phyloP scores from a whole-genome alignment of 2,329 filamentous ascomycete genomes.

The Polytolypa hystricis region DNA sequence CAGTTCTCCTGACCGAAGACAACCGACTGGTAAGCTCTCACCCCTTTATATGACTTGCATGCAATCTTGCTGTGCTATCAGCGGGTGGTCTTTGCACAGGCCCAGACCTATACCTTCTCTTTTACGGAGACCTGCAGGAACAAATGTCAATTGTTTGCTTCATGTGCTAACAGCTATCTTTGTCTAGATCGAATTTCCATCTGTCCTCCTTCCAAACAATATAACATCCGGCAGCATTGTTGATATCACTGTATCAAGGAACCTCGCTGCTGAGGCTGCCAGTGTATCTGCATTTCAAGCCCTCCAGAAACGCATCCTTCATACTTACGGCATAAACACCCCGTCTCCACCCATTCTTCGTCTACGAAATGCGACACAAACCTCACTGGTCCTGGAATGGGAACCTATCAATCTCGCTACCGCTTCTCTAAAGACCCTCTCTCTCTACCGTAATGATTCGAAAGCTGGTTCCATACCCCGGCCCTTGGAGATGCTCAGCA shows the following conservation, averaged over 20 bases:
- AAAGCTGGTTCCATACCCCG: conserved; percentile 93
- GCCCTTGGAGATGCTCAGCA: conserved; percentile 77
- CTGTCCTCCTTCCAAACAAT: conserved; percentile 87
- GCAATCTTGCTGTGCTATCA: no score
- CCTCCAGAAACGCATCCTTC: conserved; percentile 82
- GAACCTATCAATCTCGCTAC: conserved; percentile 89
- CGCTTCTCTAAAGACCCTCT: conserved; percentile 78
- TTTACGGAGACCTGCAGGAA: no score
- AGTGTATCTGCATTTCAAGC: conserved; percentile 65
- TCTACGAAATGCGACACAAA: conserved; percentile 95
- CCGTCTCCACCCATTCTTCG: conserved; percentile 69
- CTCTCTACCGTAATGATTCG: conserved; percentile 87
- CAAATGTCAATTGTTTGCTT: no score
- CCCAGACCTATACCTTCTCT: no score
- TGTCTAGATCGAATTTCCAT: conserved; percentile 88
- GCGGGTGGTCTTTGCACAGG: no score
- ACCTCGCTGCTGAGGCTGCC: conserved; percentile 63
- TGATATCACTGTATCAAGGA: conserved; percentile 90
- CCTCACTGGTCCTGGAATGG: conserved; percentile 97
- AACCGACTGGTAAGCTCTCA: conserved; percentile 69
- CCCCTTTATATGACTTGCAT: background rate
- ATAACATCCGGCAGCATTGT: conserved; percentile 96
- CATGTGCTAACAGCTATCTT: no score
- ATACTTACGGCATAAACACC: conserved; percentile 70
- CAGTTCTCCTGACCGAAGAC: conserved; percentile 90